Conservation (phyloP, 2,329 filamentous ascomycete species). For the Alternaria triticina region DNA sequence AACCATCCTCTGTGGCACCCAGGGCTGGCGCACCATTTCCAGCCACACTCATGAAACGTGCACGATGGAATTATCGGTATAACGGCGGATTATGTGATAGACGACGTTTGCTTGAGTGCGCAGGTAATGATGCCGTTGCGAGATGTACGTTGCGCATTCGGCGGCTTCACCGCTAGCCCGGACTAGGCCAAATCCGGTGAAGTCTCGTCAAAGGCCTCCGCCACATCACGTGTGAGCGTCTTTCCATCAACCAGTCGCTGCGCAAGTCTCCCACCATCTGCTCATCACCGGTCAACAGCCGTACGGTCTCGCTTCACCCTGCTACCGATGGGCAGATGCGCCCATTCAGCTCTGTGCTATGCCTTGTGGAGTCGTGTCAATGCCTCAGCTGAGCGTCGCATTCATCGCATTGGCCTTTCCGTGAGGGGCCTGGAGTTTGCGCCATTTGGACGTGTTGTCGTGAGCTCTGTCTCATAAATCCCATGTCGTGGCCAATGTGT, state of each 20-base stretch:
- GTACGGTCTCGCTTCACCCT: constrained; percentile 8
- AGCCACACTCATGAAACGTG: constrained; percentile 44
- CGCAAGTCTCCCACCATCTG: background rate
- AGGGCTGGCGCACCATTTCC: constrained; percentile 48
- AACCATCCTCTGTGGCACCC: constrained; percentile 46
- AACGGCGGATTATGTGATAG: constrained; percentile 5
- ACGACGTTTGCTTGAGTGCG: constrained; percentile 29
- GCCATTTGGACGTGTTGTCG: background rate
- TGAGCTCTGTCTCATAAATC: background rate
- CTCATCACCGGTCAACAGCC: background rate
- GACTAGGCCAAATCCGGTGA: constrained; percentile 10
- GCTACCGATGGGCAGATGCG: background rate
- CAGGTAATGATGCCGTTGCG: constrained; percentile 23
- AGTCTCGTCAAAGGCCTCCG: constrained; percentile 14
- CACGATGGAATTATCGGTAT: constrained; percentile 11
- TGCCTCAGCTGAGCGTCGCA: constrained; percentile 24
- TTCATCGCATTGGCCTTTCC: constrained; percentile 35
- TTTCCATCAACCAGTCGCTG: background rate
- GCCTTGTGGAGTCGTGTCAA: constrained; percentile 13
- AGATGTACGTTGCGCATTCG: constrained; percentile 31
- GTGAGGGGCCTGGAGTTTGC: background rate
- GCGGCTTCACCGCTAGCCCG: constrained; percentile 17
- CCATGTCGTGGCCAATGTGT: fast-evolving
- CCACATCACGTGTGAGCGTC: constrained; percentile 11
- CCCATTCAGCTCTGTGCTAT: constrained; percentile 17